phyloP scores from a whole-genome alignment of 352 stramenopile genomes.

The Phytophthora sp. region DNA sequence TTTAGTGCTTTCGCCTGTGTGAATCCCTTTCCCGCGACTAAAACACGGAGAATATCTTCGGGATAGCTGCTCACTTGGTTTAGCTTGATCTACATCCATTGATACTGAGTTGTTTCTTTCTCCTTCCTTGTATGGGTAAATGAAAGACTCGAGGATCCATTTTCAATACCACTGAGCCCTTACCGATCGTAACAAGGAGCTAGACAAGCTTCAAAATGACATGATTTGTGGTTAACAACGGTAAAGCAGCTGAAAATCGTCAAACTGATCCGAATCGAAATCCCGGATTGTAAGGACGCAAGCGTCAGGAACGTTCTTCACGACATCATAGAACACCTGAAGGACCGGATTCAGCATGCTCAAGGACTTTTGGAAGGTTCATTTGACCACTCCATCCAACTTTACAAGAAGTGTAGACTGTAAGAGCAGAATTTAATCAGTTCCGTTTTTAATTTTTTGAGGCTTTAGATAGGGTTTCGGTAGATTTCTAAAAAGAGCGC shows the following conservation, averaged over 20 bases:
- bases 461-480: background rate
- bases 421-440: background rate
- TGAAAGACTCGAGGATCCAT: slow-evolving; percentile 16
- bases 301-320: slow-evolving; percentile 1
- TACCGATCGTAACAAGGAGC: slow-evolving; percentile 1
- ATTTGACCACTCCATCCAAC: background rate
- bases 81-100: slow-evolving; percentile 21
- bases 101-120: slow-evolving; percentile 11
- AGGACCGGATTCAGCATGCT: background rate
- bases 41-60: slow-evolving; percentile 19
- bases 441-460: background rate
- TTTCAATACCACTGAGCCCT: slow-evolving; percentile 10
- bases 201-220: slow-evolving; percentile 13
- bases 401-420: slow-evolving; percentile 1
- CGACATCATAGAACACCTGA: slow-evolving; percentile 8
- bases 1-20: slow-evolving; percentile 3
- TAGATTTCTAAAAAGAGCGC: background rate
- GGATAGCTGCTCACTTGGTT: slow-evolving; percentile 3
- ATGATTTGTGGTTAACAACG: slow-evolving; percentile 24
- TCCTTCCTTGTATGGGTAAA: slow-evolving; percentile 22
- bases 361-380: slow-evolving; percentile 15
- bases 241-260: slow-evolving; percentile 16
- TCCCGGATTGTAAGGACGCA: slow-evolving; percentile 16
- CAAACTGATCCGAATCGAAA: slow-evolving; percentile 18
- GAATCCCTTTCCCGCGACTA: slow-evolving; percentile 4